Evolutionary conservation across 1,284 basidiomycete genomes (phyloP).

Genomic region (Ustilago crameri): DNA sequence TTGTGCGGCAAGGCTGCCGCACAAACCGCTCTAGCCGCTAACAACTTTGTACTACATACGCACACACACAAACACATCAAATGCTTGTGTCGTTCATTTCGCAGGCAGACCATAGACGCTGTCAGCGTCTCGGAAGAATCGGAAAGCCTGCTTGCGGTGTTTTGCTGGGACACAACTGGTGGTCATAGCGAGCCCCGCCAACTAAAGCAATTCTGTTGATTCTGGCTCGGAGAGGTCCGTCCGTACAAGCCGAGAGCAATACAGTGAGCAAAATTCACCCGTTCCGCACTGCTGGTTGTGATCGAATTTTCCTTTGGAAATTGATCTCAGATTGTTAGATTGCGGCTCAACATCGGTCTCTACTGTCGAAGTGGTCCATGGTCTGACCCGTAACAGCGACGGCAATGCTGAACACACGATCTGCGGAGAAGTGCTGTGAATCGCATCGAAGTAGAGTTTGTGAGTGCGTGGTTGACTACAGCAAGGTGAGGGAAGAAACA

Average conservation of each 20-base stretch:
- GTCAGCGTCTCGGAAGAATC: neutral
- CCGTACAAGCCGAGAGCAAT: constrained; percentile 6
- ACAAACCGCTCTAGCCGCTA: too few relatives aligned
- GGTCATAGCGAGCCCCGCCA: constrained; percentile 3
- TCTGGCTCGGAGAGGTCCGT: constrained; percentile 9
- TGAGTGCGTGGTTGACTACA: too few relatives aligned
- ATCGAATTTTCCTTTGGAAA: constrained; percentile 1
- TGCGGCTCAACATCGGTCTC: neutral
- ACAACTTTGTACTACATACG: too few relatives aligned
- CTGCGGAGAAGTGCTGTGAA: too few relatives aligned
- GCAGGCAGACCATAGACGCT: too few relatives aligned
- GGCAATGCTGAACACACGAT: too few relatives aligned
- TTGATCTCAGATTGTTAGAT: neutral
- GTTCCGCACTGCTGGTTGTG: neutral
- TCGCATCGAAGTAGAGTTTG: too few relatives aligned
- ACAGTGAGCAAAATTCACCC: constrained; percentile 1
- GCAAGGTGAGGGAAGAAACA: neutral
- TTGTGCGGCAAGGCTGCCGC: too few relatives aligned
- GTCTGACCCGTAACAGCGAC: too few relatives aligned
- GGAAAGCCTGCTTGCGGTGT: neutral
- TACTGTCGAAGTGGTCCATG: too few relatives aligned
- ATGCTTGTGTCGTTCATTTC: too few relatives aligned
- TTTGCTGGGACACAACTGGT: constrained; percentile 5
- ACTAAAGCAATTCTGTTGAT: neutral
- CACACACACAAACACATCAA: too few relatives aligned